Base-by-base conservation (phyloP, 2,329 filamentous ascomycete species). In the Fusarium zealandicum region DNA sequence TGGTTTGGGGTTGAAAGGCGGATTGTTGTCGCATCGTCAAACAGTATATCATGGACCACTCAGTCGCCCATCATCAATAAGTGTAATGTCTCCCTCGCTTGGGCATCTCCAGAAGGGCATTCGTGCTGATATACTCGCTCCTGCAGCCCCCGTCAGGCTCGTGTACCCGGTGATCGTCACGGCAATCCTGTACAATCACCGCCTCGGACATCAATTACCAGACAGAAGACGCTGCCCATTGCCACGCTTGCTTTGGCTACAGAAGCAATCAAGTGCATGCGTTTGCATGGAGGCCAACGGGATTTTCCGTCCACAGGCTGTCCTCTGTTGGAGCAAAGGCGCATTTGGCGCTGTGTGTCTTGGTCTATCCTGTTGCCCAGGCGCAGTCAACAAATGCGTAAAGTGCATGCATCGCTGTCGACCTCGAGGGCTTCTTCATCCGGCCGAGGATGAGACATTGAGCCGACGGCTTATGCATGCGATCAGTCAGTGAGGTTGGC, bases 401-500 rank as follows among this genome's bases (percentile, higher is more conserved):
- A 27, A 51, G 30, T 45, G 44, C 13, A 39, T 45, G 39, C n/a
- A 30, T 37, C 14, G 27, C 10, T 13, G 40, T 45, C 14, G 30
- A 33, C 18, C n/a, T 16, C 6, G 17, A 43, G 30, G 30, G n/a
- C 20, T 25, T n/a, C 20, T 16, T 22, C 22, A 27, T 39, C 5
- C 12, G 20, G 31, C 37, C 43, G 37, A 31, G 30, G 40, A 36
- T 32, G 32, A 60, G 16, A 18, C 33, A 35, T n/a, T 25, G 27
- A 20, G 28, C 18, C 11, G 39, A 14, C 16, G 39, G 12, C 27
- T 17, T 30, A 25, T 25, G 22, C 22, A 25, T 25, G 22, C 22
- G 22, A 25, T 25, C 22, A 25, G 22, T 25, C 22, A 8, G 22
- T 25, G 22, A 25, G 22, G 22, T 25, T 8, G 6, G 6, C 22